Evolutionary conservation across 2,329 filamentous ascomycete genomes (phyloP).

Genomic region (Fusarium penzigii): DNA sequence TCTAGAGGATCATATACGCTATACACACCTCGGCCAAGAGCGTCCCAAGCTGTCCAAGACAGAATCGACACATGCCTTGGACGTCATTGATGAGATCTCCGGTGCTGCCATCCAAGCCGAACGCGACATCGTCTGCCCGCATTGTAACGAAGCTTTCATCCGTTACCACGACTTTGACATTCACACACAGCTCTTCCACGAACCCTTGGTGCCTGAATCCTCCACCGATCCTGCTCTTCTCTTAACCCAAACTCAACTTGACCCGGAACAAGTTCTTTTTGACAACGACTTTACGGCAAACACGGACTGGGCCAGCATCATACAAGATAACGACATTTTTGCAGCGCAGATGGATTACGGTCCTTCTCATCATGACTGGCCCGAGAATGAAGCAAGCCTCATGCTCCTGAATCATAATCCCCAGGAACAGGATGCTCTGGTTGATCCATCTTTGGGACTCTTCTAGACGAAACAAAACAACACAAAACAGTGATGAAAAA

Average conservation of each 20-base stretch:
- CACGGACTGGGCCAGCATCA: slow-evolving; percentile 25
- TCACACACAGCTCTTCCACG: slow-evolving; percentile 42
- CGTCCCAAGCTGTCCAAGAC: slow-evolving; percentile 40
- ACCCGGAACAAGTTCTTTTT: slow-evolving; percentile 21
- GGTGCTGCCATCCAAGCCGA: slow-evolving; percentile 43
- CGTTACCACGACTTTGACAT: slow-evolving; percentile 51
- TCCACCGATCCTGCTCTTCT: slow-evolving; percentile 24
- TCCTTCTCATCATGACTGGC: slow-evolving; percentile 42
- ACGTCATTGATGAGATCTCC: slow-evolving; percentile 45
- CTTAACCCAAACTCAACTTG: slow-evolving; percentile 22
- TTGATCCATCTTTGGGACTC: slow-evolving; percentile 36
- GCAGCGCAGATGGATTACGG: slow-evolving; percentile 36
- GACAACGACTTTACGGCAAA: slow-evolving; percentile 15
- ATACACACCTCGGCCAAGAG: slow-evolving; percentile 69
- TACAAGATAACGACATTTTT: slow-evolving; percentile 36
- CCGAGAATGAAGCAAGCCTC: slow-evolving; percentile 46
- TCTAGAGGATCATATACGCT: slow-evolving; percentile 82
- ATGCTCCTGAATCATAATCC: slow-evolving; percentile 38
- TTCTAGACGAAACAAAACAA: slow-evolving; percentile 1
- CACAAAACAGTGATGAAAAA: neutral
- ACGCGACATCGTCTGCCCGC: slow-evolving; percentile 46
- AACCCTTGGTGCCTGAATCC: slow-evolving; percentile 3
- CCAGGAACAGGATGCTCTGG: slow-evolving; percentile 22
- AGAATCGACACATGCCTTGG: slow-evolving; percentile 16
- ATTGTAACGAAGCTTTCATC: slow-evolving; percentile 49